These are phyloP conservation scores for button mushroom (Agaricus bisporus) DNA, from an alignment of 768 basidiomycete species.

Conservation along the genomic window DNA sequence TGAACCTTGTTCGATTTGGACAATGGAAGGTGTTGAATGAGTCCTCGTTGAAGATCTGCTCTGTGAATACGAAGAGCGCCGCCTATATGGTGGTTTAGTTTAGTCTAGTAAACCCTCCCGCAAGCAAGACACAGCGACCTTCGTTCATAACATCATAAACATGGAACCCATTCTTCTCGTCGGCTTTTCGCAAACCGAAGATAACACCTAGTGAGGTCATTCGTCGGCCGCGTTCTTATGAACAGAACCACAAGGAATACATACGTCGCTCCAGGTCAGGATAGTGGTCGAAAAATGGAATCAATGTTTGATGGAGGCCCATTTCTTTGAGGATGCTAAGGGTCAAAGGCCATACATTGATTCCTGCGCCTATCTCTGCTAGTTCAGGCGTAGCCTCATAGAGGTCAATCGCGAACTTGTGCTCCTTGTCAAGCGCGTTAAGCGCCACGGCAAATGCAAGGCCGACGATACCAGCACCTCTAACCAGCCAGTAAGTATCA, in stretches of 20 bases:
- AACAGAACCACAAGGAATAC: slow-evolving; percentile 10
- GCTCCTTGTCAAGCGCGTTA: slow-evolving; percentile 16
- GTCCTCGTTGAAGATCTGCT: slow-evolving; percentile 35
- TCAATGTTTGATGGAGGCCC: slow-evolving; percentile 9
- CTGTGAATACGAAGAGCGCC: slow-evolving; percentile 29
- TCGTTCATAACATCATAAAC: slow-evolving; percentile 20
- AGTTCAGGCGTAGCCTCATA: slow-evolving; percentile 36
- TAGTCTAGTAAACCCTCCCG: neutral
- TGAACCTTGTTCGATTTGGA: neutral
- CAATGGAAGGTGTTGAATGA: slow-evolving; percentile 29
- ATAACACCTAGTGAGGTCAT: neutral
- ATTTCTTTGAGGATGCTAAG: slow-evolving; percentile 11
- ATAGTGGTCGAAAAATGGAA: slow-evolving; percentile 11
- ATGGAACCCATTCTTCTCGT: slow-evolving; percentile 23
- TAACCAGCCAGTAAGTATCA: slow-evolving; percentile 8
- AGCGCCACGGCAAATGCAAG: slow-evolving; percentile 30
- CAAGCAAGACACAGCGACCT: slow-evolving; percentile 9
- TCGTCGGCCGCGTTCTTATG: neutral
- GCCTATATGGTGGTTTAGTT: slow-evolving; percentile 12
- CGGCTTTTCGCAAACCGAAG: slow-evolving; percentile 24
- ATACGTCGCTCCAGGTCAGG: slow-evolving; percentile 13
- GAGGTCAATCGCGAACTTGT: slow-evolving; percentile 27
- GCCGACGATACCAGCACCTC: slow-evolving; percentile 37
- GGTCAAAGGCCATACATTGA: slow-evolving; percentile 26
- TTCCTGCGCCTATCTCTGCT: slow-evolving; percentile 38